phyloP scores from a whole-genome alignment of 2,329 filamentous ascomycete species.

The Catunica adiposa region DNA sequence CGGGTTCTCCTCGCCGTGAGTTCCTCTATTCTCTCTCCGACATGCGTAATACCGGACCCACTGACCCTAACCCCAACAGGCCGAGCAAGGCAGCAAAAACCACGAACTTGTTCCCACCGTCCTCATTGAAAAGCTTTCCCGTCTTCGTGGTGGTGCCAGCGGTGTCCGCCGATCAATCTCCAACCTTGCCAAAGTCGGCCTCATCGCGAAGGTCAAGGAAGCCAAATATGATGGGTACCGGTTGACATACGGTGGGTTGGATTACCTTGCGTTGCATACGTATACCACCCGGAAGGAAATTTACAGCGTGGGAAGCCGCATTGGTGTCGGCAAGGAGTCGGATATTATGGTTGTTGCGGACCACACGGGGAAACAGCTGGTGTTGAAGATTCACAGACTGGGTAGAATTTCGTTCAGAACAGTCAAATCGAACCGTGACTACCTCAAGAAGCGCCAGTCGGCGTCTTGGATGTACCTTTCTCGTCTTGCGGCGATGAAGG shows the following conservation, averaged over 20 bases:
- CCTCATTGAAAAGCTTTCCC: conserved; percentile 69
- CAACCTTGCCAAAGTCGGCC: conserved; percentile 72
- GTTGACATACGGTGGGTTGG: conserved; percentile 86
- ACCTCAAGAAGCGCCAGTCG: conserved; percentile 62
- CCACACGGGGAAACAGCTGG: conserved; percentile 55
- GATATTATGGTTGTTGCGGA: conserved; percentile 91
- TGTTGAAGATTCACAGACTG: conserved; percentile 90
- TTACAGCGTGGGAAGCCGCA: conserved; percentile 85
- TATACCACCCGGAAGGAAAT: conserved; percentile 65
- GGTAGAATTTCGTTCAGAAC: conserved; percentile 94
- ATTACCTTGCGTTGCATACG: conserved; percentile 90
- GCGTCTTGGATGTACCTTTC: conserved; percentile 98
- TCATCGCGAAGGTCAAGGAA: conserved; percentile 88
- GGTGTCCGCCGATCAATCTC: conserved; percentile 81
- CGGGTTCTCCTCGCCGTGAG: conserved; percentile 78
- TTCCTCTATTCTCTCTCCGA: conserved; percentile 14
- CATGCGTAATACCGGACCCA: background rate
- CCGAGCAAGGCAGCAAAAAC: conserved; percentile 86
- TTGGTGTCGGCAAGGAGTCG: conserved; percentile 93
- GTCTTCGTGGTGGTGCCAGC: conserved; percentile 58
- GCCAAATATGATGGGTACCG: conserved; percentile 96
- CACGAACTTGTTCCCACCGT: conserved; percentile 91
- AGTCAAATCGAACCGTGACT: conserved; percentile 91
- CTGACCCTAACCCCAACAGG: conserved; percentile 25
- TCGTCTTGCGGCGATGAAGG: conserved; percentile 78